phyloP scores from a whole-genome alignment of 2,329 filamentous ascomycete genomes.

The Aspergillus uvarum region DNA sequence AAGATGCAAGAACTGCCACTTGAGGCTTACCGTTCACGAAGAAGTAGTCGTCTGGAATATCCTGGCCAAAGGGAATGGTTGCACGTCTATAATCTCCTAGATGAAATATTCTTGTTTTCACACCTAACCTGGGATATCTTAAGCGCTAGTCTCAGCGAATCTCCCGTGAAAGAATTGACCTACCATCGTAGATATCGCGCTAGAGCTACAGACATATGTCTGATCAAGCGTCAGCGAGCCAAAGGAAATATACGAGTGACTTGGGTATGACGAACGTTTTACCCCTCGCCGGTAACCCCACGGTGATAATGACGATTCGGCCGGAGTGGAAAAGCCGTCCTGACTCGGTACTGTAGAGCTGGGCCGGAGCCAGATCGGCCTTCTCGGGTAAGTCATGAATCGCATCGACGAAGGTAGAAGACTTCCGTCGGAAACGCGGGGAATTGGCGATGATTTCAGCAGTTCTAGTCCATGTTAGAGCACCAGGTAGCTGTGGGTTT shows the following conservation, averaged over 20 bases:
- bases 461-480: constrained; percentile 58
- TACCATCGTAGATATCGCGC: constrained; percentile 90
- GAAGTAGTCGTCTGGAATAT: constrained; percentile 96
- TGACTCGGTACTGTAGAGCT: constrained; percentile 97
- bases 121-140: constrained; percentile 68
- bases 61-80: constrained; percentile 76
- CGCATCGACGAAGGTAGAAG: constrained; percentile 94
- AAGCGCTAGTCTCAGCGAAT: constrained; percentile 6
- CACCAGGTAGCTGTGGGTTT: neutral
- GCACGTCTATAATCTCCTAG: constrained; percentile 93
- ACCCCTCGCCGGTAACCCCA: constrained; percentile 88
- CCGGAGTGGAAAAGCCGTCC: constrained; percentile 96
- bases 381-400: constrained; percentile 91
- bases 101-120: constrained; percentile 97
- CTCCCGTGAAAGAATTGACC: constrained; percentile 24
- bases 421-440: constrained; percentile 84
- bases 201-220: constrained; percentile 92
- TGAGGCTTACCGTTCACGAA: constrained; percentile 69
- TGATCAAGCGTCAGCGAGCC: constrained; percentile 35
- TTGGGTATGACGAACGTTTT: constrained; percentile 69
- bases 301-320: constrained; percentile 94
- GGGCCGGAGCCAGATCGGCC: constrained; percentile 82
- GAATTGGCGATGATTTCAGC: constrained; percentile 90
- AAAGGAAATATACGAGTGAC: neutral
- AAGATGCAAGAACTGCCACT: neutral